Conservation (phyloP, 108 stramenopile genomes). For the Bacterosira constricta region DNA sequence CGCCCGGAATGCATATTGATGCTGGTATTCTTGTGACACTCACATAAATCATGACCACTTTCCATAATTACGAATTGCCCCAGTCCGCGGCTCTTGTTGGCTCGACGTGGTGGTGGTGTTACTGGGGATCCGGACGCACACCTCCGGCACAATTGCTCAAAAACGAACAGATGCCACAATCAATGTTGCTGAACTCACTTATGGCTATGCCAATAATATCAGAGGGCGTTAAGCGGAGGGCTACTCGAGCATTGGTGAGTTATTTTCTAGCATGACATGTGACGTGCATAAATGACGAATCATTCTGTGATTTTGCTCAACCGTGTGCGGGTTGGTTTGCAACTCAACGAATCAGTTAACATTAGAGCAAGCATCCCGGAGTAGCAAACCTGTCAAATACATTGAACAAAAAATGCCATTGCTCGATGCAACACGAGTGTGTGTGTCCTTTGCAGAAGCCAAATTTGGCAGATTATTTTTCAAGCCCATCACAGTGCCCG, state of each 20-base stretch:
- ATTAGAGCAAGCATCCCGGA: slow-evolving; percentile 28
- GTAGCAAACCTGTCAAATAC: slow-evolving; percentile 34
- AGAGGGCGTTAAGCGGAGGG: slow-evolving; percentile 22
- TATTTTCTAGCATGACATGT: background rate
- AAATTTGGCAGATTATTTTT: slow-evolving; percentile 46
- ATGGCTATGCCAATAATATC: slow-evolving; percentile 24
- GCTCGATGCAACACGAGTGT: slow-evolving; percentile 38
- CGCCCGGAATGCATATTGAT: background rate
- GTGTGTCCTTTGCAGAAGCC: slow-evolving; percentile 48
- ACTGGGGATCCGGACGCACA: slow-evolving; percentile 8
- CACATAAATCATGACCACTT: background rate
- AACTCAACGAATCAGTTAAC: too few relatives aligned
- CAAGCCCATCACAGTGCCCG: slow-evolving; percentile 49
- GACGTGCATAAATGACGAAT: background rate
- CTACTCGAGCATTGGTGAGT: slow-evolving; percentile 19
- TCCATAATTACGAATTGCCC: background rate
- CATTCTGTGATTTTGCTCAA: too few relatives aligned
- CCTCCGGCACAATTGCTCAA: background rate
- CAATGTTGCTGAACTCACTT: slow-evolving; percentile 17
- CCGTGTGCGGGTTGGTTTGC: too few relatives aligned
- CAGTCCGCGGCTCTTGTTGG: slow-evolving; percentile 35
- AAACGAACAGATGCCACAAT: slow-evolving; percentile 19
- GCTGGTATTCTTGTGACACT: background rate
- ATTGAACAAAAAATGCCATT: slow-evolving; percentile 37
- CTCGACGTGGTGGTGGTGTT: slow-evolving; percentile 42